Conservation (phyloP, 2,329 filamentous ascomycete species). For the Hymenoscyphus albidus region DNA sequence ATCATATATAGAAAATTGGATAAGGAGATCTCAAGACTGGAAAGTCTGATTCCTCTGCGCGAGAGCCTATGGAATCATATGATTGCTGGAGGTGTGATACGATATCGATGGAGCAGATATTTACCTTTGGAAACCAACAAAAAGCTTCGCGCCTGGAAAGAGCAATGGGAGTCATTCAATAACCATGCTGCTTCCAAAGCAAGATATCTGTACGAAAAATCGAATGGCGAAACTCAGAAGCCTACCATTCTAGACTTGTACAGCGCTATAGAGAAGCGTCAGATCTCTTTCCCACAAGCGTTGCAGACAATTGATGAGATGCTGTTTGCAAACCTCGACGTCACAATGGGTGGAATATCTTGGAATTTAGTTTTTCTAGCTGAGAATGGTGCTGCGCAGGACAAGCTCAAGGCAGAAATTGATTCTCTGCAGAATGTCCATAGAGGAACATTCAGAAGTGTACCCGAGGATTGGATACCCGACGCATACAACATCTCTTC, state of each 20-base stretch:
- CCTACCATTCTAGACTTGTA: background rate
- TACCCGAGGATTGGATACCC: background rate
- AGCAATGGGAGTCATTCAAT: background rate
- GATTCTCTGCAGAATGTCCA: no score
- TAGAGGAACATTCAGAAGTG: background rate
- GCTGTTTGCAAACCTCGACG: background rate
- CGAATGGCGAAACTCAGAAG: background rate
- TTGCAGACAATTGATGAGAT: constrained; percentile 4
- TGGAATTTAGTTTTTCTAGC: background rate
- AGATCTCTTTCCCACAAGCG: constrained; percentile 25
- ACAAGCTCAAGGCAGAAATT: background rate
- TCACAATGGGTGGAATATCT: background rate
- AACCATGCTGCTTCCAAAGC: no score
- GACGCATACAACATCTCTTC: background rate
- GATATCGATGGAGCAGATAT: background rate
- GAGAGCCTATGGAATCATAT: background rate
- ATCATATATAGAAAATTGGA: background rate
- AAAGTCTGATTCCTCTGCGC: background rate
- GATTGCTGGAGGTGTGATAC: background rate
- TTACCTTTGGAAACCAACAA: background rate
- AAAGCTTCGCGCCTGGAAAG: background rate
- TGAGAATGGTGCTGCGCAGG: background rate
- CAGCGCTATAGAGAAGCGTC: constrained; percentile 11
- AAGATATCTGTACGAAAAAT: no score
- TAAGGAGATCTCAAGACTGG: background rate